Percentiles rank a stretch among this genome's conserved stretches.
phyloP scores from a whole-genome alignment of 1,284 basidiomycete genomes.

The Pseudozyma sp. region DNA sequence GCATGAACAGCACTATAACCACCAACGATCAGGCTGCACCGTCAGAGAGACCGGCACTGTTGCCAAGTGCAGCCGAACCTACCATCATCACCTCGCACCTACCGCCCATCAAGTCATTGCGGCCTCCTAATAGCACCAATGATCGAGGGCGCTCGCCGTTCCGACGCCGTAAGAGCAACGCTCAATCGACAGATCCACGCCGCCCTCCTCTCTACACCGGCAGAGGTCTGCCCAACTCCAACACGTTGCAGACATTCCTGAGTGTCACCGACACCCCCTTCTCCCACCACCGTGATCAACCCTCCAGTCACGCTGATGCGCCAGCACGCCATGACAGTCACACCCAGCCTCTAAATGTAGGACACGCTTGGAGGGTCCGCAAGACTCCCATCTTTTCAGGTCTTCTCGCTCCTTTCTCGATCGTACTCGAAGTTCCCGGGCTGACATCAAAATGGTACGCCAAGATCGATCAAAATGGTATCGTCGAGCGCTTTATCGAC shows the following conservation, averaged over 20 bases:
- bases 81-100: conserved; percentile 29
- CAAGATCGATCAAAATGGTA: conserved; percentile 26
- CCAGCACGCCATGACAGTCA: not conserved
- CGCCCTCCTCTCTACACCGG: conserved; percentile 6
- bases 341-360: not conserved
- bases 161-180: not conserved
- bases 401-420: conserved; percentile 79
- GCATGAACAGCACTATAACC: not conserved
- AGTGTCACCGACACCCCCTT: conserved; percentile 14
- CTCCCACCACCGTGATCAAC: not conserved
- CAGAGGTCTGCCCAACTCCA: conserved; percentile 3
- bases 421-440: conserved; percentile 75
- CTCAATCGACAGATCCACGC: not conserved
- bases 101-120: conserved; percentile 18
- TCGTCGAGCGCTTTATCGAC: conserved; percentile 46
- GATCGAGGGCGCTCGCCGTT: conserved; percentile 8
- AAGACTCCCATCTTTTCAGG: conserved; percentile 72
- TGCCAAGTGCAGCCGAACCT: conserved; percentile 21
- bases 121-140: not conserved
- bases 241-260: conserved; percentile 35
- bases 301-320: not conserved
- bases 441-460: conserved; percentile 59
- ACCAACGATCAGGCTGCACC: too few species aligned
- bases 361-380: conserved; percentile 31
- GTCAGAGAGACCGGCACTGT: conserved; percentile 13